Base-by-base conservation (phyloP, 768 basidiomycete species). In the Termitomyces sp. region DNA sequence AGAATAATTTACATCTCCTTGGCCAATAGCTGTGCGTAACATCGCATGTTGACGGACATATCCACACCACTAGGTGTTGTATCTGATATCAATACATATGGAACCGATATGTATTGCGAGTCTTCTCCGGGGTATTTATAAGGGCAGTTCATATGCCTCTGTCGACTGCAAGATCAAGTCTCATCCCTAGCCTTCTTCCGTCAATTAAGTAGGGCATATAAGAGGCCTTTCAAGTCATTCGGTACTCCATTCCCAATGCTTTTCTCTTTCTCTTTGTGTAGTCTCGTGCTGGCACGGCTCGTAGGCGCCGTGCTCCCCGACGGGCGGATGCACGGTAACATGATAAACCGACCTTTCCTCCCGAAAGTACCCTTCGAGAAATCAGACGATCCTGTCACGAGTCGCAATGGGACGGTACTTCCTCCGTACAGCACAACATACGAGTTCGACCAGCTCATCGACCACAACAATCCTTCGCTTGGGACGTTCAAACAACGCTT, bases 401-500 rank as follows among this genome's bases (percentile, higher is more conserved):
- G 76, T 58, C 67, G 69, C 47, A 76, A 79, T 57, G 79, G 78
- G n/a, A 77, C 75, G 2, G 59, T 64, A 16, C 68, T 81, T 38
- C 78, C 79, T 11, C 73, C 78, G 1, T 76, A 75, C 55, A 73
- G 72, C 24, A 76, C 73, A 4, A 68, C 74, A 1, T 88, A 81
- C 67, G 69, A 67, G 55, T 88, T 88, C 62, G 78, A 86, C 63
- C 79, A 81, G 58, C 73, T 81, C 56, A 79, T 86, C 40, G 79
- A 81, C 66, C 79, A 81, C 65, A 75, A 72, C 57, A 74, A 75
- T 38, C 82, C 85, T 18, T 71, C 75, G 33, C 73, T 81, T 10
- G 88, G 88, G 32, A 90, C 86, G 8, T 90, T 90, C 71, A 74
- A 82, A 66, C 88, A 90, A 69, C 79, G 88, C 30, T 90, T 78